Evolutionary conservation across 2,329 filamentous ascomycete genomes (phyloP).

Genomic region (Cytospora leucostoma): DNA sequence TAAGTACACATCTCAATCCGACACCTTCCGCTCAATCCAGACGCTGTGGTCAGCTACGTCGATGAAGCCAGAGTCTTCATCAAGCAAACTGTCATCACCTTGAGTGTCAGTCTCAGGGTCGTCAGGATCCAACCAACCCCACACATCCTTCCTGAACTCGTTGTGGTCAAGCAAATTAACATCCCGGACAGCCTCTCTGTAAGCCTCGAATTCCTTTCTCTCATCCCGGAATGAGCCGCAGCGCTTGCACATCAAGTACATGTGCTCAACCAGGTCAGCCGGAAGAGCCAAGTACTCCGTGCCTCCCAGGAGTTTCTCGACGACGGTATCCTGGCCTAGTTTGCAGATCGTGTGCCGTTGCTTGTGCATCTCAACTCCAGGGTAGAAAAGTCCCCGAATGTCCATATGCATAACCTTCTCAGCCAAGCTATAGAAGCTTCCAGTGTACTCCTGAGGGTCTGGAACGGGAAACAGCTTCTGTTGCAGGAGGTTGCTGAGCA

Average conservation of each 20-base stretch:
- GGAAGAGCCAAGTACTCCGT: constrained; percentile 15
- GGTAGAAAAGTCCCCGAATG: constrained; percentile 21
- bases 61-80: constrained; percentile 15
- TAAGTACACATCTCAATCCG: neutral
- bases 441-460: constrained; percentile 8
- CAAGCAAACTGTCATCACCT: neutral
- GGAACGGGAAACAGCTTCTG: constrained; percentile 25
- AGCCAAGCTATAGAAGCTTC: constrained; percentile 12
- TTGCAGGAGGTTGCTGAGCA: constrained; percentile 21
- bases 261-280: constrained; percentile 18
- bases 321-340: constrained; percentile 20
- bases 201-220: constrained; percentile 21
- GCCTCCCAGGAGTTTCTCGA: constrained; percentile 3
- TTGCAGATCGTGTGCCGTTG: constrained; percentile 24
- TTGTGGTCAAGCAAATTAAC: constrained; percentile 11
- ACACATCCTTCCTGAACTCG: constrained; percentile 18
- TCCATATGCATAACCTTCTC: constrained; percentile 19
- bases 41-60: constrained; percentile 1
- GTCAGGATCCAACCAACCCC: constrained; percentile 17
- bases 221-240: constrained; percentile 8
- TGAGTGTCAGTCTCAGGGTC: neutral
- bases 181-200: constrained; percentile 10
- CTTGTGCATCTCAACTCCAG: constrained; percentile 19
- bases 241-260: constrained; percentile 21
- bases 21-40: neutral